Evolutionary conservation across 2,329 filamentous ascomycete species (phyloP).

Genomic region (Macroventuria anomochaeta): DNA sequence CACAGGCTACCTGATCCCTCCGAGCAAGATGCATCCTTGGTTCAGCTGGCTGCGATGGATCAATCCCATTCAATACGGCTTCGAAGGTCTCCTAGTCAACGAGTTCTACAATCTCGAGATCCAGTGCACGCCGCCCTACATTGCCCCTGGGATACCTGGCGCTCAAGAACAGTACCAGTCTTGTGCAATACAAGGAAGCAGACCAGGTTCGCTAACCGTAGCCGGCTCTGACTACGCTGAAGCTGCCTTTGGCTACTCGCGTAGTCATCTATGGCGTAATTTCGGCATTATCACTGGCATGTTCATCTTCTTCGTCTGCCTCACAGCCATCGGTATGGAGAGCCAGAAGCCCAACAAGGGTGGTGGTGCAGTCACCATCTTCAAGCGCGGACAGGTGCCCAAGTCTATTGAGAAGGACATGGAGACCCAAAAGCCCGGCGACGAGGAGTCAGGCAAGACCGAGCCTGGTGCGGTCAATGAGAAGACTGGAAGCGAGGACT

Average conservation of each 20-base stretch:
- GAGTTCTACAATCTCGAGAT: constrained; percentile 69
- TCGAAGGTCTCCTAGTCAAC: constrained; percentile 72
- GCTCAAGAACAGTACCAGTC: constrained; percentile 60
- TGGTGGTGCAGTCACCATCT: constrained; percentile 65
- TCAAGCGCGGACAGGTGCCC: constrained; percentile 69
- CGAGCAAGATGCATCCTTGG: constrained; percentile 51
- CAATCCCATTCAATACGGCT: constrained; percentile 71
- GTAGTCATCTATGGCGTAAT: constrained; percentile 67
- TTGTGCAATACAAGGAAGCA: constrained; percentile 65
- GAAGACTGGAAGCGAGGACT: constrained; percentile 34
- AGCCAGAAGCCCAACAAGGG: constrained; percentile 65
- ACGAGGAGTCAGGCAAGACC: constrained; percentile 60
- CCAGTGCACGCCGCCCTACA: constrained; percentile 60
- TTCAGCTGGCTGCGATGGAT: constrained; percentile 52
- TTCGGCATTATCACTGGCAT: constrained; percentile 61
- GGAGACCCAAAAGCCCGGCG: constrained; percentile 56
- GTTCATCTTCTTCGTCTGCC: constrained; percentile 57
- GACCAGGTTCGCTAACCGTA: constrained; percentile 60
- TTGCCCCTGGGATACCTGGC: constrained; percentile 62
- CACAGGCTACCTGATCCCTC: constrained; percentile 50
- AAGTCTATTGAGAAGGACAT: constrained; percentile 64
- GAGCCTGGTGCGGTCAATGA: constrained; percentile 34
- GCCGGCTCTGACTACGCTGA: constrained; percentile 63
- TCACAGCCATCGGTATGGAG: constrained; percentile 55
- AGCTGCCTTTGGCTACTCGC: constrained; percentile 61